Evolutionary conservation across 257 asterid species (phyloP).

Genomic region (Verbena officinalis): DNA sequence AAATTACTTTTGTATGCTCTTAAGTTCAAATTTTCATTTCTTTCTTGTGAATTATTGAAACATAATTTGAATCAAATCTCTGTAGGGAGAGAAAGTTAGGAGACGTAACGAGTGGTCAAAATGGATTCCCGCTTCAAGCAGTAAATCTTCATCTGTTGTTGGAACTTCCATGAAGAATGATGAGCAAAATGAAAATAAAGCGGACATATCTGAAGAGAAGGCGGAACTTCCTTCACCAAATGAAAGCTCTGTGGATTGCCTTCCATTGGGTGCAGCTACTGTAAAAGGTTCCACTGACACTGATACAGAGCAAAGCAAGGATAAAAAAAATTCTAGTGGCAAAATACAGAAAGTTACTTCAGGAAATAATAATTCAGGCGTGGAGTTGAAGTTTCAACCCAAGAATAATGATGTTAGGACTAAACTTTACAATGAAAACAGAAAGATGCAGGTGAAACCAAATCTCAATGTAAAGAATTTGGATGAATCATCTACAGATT

Average conservation of each 20-base stretch:
- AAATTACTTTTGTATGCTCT: slow-evolving; percentile 8
- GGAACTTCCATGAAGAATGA: slow-evolving; percentile 34
- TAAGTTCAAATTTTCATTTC: slow-evolving; percentile 1
- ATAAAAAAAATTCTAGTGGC: slow-evolving; percentile 29
- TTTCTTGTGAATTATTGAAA: slow-evolving; percentile 21
- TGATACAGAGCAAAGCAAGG: slow-evolving; percentile 36
- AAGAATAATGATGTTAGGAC: slow-evolving; percentile 18
- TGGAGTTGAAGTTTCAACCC: slow-evolving; percentile 29
- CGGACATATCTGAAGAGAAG: slow-evolving; percentile 33
- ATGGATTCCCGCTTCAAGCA: slow-evolving; percentile 53
- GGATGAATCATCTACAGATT: slow-evolving; percentile 60
- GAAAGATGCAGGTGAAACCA: slow-evolving; percentile 32
- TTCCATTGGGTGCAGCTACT: slow-evolving; percentile 30
- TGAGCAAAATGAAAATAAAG: slow-evolving; percentile 39
- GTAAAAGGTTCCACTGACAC: slow-evolving; percentile 18
- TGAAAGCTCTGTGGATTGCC: slow-evolving; percentile 35
- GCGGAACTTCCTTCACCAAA: slow-evolving; percentile 28
- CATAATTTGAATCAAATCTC: slow-evolving; percentile 28
- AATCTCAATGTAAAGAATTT: slow-evolving; percentile 34
- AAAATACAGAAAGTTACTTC: slow-evolving; percentile 32
- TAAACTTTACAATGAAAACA: slow-evolving; percentile 29
- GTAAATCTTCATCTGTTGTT: slow-evolving; percentile 38
- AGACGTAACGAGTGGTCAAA: slow-evolving; percentile 86
- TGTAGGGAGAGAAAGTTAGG: slow-evolving; percentile 81
- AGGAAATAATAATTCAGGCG: slow-evolving; percentile 31